phyloP scores from a whole-genome alignment of 805 yeast genomes.

The Cyberlindnera petersonii region DNA sequence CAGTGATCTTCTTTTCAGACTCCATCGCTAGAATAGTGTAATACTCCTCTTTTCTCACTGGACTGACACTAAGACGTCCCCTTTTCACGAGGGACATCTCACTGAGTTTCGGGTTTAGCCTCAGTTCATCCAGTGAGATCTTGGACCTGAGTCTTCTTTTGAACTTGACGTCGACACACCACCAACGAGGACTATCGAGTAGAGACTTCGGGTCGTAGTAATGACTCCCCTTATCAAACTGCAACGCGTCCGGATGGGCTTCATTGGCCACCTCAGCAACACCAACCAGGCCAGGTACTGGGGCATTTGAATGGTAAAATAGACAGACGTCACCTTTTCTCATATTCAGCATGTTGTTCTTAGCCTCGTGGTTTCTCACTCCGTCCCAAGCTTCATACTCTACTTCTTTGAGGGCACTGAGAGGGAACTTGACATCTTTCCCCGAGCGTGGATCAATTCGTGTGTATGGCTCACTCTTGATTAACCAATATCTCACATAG shows the following conservation, averaged over 20 bases:
- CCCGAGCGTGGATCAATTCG: conserved; percentile 46
- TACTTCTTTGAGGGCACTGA: conserved; percentile 38
- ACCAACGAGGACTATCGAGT: conserved; percentile 46
- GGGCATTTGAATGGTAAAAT: conserved; percentile 55
- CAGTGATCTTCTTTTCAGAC: conserved; percentile 21
- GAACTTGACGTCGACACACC: conserved; percentile 50
- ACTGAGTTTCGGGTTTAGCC: conserved; percentile 30
- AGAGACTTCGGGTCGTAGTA: conserved; percentile 47
- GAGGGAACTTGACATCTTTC: conserved; percentile 45
- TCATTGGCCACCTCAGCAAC: conserved; percentile 34
- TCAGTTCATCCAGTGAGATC: conserved; percentile 38
- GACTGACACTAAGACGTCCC: conserved; percentile 48
- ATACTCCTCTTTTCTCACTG: conserved; percentile 44
- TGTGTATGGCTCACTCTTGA: conserved; percentile 52
- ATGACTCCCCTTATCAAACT: conserved; percentile 39
- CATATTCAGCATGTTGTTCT: conserved; percentile 49
- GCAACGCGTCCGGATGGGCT: conserved; percentile 38
- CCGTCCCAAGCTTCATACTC: conserved; percentile 54
- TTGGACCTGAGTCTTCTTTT: conserved; percentile 40
- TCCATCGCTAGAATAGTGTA: conserved; percentile 37
- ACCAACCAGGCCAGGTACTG: conserved; percentile 53
- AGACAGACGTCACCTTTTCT: conserved; percentile 41
- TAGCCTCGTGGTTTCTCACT: conserved; percentile 55
- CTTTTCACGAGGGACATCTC: conserved; percentile 45
- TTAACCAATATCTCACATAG: conserved; percentile 44